These are phyloP conservation scores for Polyporus arcularius DNA, from an alignment of 768 basidiomycete species.

Conservation along the genomic window DNA sequence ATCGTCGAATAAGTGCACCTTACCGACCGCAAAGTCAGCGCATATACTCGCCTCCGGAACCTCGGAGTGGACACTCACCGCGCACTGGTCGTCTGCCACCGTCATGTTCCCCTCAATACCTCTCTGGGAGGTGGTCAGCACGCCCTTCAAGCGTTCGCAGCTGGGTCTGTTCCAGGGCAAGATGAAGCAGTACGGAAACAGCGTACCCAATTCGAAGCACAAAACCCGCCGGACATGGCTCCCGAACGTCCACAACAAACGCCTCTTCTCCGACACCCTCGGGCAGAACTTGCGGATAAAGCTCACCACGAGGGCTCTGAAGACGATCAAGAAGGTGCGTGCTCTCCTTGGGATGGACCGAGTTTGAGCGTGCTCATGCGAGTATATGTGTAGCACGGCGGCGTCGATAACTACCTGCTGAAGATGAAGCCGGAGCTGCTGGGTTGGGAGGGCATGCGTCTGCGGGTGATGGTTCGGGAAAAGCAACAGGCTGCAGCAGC, in stretches of 20 bases:
- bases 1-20: neutral
- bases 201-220: constrained; percentile 84
- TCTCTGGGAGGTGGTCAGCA: constrained; percentile 42
- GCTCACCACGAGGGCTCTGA: constrained; percentile 73
- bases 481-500: constrained; percentile 21
- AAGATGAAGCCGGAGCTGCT: constrained; percentile 39
- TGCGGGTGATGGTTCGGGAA: constrained; percentile 39
- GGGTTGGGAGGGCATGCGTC: constrained; percentile 44
- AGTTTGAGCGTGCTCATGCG: neutral
- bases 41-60: neutral
- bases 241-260: constrained; percentile 83
- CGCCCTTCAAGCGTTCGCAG: constrained; percentile 80
- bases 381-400: constrained; percentile 26
- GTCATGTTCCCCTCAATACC: constrained; percentile 39
- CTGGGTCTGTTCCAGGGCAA: constrained; percentile 84
- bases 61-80: neutral
- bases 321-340: constrained; percentile 80
- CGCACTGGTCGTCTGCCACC: neutral
- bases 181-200: constrained; percentile 81
- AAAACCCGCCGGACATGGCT: constrained; percentile 89
- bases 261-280: constrained; percentile 66
- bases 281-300: constrained; percentile 62
- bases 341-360: too few relatives aligned
- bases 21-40: too few relatives aligned
- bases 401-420: constrained; percentile 45